Conservation (phyloP, 768 basidiomycete genomes). For the Candolleomyces efflorescens region DNA sequence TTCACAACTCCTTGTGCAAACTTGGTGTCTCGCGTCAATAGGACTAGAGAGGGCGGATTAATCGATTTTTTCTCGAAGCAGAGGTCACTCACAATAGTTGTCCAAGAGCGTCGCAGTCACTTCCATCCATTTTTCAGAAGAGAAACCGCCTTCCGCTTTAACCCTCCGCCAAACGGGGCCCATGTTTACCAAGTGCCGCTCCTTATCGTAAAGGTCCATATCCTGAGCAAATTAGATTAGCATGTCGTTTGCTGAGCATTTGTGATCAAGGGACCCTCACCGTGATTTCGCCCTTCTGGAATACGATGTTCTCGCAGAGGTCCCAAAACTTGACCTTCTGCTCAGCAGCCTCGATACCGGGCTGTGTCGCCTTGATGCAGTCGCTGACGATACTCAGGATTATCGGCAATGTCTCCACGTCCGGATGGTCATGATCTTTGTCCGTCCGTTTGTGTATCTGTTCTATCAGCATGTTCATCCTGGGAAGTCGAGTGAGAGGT, state of each 20-base stretch:
- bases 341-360: slow-evolving; percentile 89
- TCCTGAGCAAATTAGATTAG: slow-evolving; percentile 45
- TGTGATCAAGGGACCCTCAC: slow-evolving; percentile 36
- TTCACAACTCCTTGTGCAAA: slow-evolving; percentile 42
- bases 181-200: slow-evolving; percentile 64
- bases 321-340: slow-evolving; percentile 86
- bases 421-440: slow-evolving; percentile 67
- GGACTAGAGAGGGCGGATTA: slow-evolving; percentile 38
- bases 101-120: slow-evolving; percentile 66
- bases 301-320: slow-evolving; percentile 70
- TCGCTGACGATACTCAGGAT: slow-evolving; percentile 63
- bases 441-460: slow-evolving; percentile 63
- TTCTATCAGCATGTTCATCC: slow-evolving; percentile 71
- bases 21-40: slow-evolving; percentile 61
- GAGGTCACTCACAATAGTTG: slow-evolving; percentile 58
- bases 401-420: slow-evolving; percentile 72
- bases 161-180: slow-evolving; percentile 59
- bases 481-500: slow-evolving; percentile 84
- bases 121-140: slow-evolving; percentile 59
- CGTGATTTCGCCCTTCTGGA: slow-evolving; percentile 77
- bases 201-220: slow-evolving; percentile 75
- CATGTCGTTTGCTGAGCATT: neutral
- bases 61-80: slow-evolving; percentile 9
- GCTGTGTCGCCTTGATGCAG: slow-evolving; percentile 81
- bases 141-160: slow-evolving; percentile 61